Evolutionary conservation across 805 yeast genomes (phyloP).

Genomic region (Saccharomycopsis javanensis): DNA sequence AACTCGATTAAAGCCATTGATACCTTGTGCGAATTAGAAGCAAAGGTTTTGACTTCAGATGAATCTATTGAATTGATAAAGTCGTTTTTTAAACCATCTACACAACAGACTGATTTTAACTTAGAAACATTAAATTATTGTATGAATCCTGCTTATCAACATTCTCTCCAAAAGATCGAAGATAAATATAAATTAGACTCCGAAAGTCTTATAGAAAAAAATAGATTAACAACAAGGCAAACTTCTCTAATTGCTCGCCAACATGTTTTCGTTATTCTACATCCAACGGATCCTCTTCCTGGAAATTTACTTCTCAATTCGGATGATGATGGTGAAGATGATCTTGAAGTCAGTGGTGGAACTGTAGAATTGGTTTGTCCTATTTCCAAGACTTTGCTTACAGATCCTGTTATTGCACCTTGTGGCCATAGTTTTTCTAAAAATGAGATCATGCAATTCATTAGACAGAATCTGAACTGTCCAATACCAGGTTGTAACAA

Average conservation of each 20-base stretch:
- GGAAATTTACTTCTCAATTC: constrained; percentile 26
- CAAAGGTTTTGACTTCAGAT: neutral
- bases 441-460: constrained; percentile 32
- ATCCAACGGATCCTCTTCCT: constrained; percentile 59
- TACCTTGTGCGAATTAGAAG: neutral
- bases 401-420: constrained; percentile 44
- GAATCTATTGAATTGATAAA: neutral
- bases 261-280: constrained; percentile 36
- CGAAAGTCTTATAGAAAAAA: neutral
- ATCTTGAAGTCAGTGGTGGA: constrained; percentile 61
- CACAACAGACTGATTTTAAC: neutral
- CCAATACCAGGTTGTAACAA: constrained; percentile 46
- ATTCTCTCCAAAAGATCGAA: neutral
- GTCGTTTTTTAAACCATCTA: neutral
- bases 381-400: constrained; percentile 42
- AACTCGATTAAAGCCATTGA: neutral
- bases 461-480: constrained; percentile 32
- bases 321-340: constrained; percentile 43
- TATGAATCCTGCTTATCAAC: neutral
- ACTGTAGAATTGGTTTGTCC: constrained; percentile 61
- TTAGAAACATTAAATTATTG: neutral
- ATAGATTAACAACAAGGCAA: neutral
- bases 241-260: neutral
- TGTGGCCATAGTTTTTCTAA: constrained; percentile 61
- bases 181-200: neutral